A percentile compares a stretch with the other conserved stretches of the same genome.
Conservation (phyloP, 768 basidiomycete species). For the Phanerochaete carnosa region DNA sequence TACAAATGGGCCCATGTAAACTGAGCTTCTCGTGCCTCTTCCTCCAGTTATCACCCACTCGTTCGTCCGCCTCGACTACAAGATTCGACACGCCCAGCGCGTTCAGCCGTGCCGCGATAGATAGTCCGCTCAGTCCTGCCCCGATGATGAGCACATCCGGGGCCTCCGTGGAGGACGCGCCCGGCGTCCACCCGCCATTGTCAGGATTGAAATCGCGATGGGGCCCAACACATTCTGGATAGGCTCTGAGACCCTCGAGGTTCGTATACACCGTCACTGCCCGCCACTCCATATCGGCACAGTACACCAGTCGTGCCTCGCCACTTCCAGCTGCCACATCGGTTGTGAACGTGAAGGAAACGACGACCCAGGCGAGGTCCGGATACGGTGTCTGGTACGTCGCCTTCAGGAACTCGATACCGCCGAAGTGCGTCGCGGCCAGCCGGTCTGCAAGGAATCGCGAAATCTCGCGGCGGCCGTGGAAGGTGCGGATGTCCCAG, state of each 20-base stretch:
- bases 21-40: slow-evolving; percentile 64
- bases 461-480: slow-evolving; percentile 26
- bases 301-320: slow-evolving; percentile 44
- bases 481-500: slow-evolving; percentile 38
- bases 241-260: slow-evolving; percentile 47
- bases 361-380: slow-evolving; percentile 26
- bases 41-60: slow-evolving; percentile 69
- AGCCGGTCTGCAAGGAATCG: slow-evolving; percentile 27
- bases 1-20: slow-evolving; percentile 66
- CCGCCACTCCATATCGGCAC: slow-evolving; percentile 39
- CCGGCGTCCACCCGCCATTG: slow-evolving; percentile 41
- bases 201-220: slow-evolving; percentile 31
- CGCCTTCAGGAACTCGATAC: slow-evolving; percentile 19
- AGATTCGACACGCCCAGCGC: slow-evolving; percentile 45
- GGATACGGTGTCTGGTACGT: slow-evolving; percentile 18
- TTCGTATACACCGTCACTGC: slow-evolving; percentile 47
- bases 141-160: slow-evolving; percentile 47
- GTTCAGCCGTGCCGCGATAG: slow-evolving; percentile 56
- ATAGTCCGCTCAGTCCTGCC: slow-evolving; percentile 52
- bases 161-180: slow-evolving; percentile 34
- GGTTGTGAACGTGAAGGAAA: slow-evolving; percentile 41
- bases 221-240: slow-evolving; percentile 38
- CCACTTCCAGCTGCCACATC: slow-evolving; percentile 35
- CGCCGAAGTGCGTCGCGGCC: slow-evolving; percentile 9
- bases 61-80: slow-evolving; percentile 58